A percentile compares a stretch with the other conserved stretches of the same genome.
Conservation (phyloP, 169 alveolate genomes). For the Eimeria maxima region DNA sequence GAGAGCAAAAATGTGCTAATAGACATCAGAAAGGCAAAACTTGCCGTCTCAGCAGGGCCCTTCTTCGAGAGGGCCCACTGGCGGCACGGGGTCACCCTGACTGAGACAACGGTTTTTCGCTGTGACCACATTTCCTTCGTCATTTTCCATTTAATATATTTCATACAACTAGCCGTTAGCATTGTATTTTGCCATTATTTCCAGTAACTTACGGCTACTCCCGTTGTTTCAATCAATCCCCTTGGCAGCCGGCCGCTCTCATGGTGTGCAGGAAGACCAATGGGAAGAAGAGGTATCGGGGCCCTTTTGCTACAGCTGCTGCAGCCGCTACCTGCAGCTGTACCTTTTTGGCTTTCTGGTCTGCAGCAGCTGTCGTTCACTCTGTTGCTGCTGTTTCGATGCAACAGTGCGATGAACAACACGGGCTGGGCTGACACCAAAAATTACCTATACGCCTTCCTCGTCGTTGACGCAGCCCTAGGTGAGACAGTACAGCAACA, state of each 20-base stretch:
- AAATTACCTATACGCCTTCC: constrained; percentile 22
- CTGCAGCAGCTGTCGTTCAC: constrained; percentile 49
- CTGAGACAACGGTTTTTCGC: not conserved
- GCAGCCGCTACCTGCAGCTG: constrained; percentile 64
- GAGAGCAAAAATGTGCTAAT: not conserved
- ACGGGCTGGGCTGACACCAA: constrained; percentile 1
- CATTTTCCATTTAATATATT: not conserved
- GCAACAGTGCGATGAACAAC: not conserved
- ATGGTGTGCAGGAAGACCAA: not conserved
- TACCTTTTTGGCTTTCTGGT: constrained; percentile 16
- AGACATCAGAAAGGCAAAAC: not conserved
- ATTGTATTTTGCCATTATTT: not conserved
- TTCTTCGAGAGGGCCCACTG: not conserved
- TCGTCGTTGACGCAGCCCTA: constrained; percentile 13
- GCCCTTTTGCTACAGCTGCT: constrained; percentile 60
- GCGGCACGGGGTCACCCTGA: not conserved
- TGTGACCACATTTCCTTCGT: not conserved
- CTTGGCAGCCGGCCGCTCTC: not conserved
- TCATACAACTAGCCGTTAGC: not conserved
- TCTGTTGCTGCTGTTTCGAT: not conserved
- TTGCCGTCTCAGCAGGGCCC: not conserved
- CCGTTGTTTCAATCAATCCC: not conserved
- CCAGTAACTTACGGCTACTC: not conserved
- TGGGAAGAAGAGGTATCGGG: not conserved
- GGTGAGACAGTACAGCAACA: constrained; percentile 25